phyloP scores from a whole-genome alignment of 1,139 yeast species.

The Saccharomyces hybrid region DNA sequence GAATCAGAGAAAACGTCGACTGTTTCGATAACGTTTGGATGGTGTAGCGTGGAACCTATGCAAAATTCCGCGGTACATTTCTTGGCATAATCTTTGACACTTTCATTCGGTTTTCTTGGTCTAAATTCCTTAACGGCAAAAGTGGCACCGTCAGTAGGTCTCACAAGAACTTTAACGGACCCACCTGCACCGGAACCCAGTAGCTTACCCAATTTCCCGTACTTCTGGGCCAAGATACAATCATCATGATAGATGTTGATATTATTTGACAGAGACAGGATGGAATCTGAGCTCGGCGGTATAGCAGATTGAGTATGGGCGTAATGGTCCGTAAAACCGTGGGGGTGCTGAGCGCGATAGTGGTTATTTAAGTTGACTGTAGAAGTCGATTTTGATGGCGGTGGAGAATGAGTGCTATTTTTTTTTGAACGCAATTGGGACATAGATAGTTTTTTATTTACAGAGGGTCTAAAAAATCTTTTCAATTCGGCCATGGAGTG shows the following conservation, averaged over 20 bases:
- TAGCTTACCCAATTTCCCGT: slow-evolving; percentile 82
- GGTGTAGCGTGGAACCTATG: slow-evolving; percentile 91
- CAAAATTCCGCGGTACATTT: slow-evolving; percentile 97
- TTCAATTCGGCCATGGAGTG: slow-evolving; percentile 74
- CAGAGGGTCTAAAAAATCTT: slow-evolving; percentile 47
- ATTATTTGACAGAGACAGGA: slow-evolving; percentile 30
- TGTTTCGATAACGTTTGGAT: slow-evolving; percentile 89
- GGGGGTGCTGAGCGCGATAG: slow-evolving; percentile 6
- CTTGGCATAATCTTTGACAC: slow-evolving; percentile 82
- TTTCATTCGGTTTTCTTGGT: slow-evolving; percentile 74
- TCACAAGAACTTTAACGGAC: slow-evolving; percentile 74
- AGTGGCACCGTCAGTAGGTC: slow-evolving; percentile 73
- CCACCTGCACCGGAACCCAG: slow-evolving; percentile 99
- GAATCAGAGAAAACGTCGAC: slow-evolving; percentile 64
- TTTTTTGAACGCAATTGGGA: slow-evolving; percentile 11
- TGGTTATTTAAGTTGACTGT: slow-evolving; percentile 8
- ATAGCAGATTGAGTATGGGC: slow-evolving; percentile 32
- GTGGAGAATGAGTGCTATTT: slow-evolving; percentile 7
- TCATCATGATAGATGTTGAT: slow-evolving; percentile 44
- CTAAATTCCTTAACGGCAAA: slow-evolving; percentile 97
- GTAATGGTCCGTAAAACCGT: slow-evolving; percentile 20
- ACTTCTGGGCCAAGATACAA: slow-evolving; percentile 68
- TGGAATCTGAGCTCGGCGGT: slow-evolving; percentile 33
- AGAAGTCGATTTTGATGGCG: slow-evolving; percentile 10
- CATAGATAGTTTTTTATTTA: slow-evolving; percentile 16